Evolutionary conservation across 192 early-diverging fungal species (phyloP), one percentile per base, ranked within the genome.

Genomic region (Jimgerdemannia lactiflua): DNA sequence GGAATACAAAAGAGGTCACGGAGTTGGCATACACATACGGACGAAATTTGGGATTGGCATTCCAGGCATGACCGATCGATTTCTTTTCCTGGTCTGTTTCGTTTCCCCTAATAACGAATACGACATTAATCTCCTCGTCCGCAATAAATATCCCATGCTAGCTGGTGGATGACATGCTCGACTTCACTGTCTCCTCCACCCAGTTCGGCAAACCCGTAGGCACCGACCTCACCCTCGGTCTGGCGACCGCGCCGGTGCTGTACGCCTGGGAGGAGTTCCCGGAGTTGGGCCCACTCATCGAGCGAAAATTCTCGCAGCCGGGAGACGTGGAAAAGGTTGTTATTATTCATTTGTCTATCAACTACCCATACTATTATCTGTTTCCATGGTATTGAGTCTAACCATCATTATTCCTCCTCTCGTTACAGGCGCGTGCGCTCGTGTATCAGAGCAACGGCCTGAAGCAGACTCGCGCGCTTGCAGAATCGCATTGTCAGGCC

Each of bases 221-320:
- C 44, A 95, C 96, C 2, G 96, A 97, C 72, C 80, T 97, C 44
- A 91, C 94, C 74, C 85, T 97, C 3, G 95, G 97, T 3, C 81
- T 99, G 66, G 97, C 96, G 0, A 97, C 96, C 9, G 96, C 96
- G 0, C 97, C 97, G 0, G 94, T 99, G 1, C 82, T 99, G 44
- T 99, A 91, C 81, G 96, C 97, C 4, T 94, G 93, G 83, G 92
- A 97, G 67, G 89, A 95, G 82, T 94, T 84, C 75, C 91, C 95
- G 4, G 92, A 95, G 77, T 84, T 99, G 49, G 89, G 92, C 3
- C 90, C 89, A 19, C 79, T 97, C 59, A 94, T 98, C 40, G 91
- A 95, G 65, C 94, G 97, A 64, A 92, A 95, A 70, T 99, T 99
- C 79, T 80, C 81, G 14, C 41, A 89, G 7, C 74, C 85, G 10